These are phyloP conservation scores for Nannochloris sp. DNA, from an alignment of 139 green algal genomes.

Conservation along the genomic window DNA sequence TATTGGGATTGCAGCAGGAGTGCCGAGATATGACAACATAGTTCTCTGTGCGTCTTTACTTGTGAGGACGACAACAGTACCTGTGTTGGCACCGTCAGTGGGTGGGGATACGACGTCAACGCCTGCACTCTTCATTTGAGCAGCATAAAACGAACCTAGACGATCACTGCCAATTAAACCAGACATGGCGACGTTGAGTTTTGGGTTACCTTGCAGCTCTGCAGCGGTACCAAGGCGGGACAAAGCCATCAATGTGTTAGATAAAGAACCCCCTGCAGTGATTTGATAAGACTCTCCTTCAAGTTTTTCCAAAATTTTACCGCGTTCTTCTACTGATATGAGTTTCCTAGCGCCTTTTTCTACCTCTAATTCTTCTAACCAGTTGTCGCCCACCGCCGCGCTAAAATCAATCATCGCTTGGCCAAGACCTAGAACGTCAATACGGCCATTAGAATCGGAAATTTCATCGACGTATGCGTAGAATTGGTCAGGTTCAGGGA, in stretches of 20 bases:
- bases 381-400: constrained; percentile 28
- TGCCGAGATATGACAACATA: constrained; percentile 80
- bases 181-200: constrained; percentile 60
- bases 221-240: constrained; percentile 48
- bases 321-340: constrained; percentile 20
- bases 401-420: constrained; percentile 66
- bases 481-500: too few species aligned
- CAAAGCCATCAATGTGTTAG: constrained; percentile 85
- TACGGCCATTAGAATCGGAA: too few species aligned
- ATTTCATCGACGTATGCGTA: too few species aligned
- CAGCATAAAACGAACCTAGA: constrained; percentile 67
- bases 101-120: constrained; percentile 50
- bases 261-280: constrained; percentile 71
- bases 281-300: constrained; percentile 44
- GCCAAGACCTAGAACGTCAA: constrained; percentile 43
- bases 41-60: constrained; percentile 82
- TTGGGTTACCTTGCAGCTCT: neutral
- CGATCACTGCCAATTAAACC: constrained; percentile 57
- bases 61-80: constrained; percentile 85
- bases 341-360: constrained; percentile 46
- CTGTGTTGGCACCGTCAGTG: constrained; percentile 31
- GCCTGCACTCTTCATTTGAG: constrained; percentile 57
- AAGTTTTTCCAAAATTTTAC: constrained; percentile 12
- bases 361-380: constrained; percentile 33
- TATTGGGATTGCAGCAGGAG: constrained; percentile 24